Conservation (phyloP, 805 yeast genomes). For the Zygosaccharomyces bailii region DNA sequence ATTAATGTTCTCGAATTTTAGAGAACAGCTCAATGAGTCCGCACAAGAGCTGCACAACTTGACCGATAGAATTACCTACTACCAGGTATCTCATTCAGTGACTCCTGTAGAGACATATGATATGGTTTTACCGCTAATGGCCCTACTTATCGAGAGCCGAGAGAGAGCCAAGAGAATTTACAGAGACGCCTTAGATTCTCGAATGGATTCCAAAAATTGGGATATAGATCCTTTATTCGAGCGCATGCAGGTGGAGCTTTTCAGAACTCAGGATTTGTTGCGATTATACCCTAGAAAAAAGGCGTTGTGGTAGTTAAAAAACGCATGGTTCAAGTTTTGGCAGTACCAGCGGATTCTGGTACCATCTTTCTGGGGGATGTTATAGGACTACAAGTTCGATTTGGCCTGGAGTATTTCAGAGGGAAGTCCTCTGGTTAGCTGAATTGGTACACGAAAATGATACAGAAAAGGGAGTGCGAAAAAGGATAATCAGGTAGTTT, state of each 20-base stretch:
- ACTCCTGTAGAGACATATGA: conserved; percentile 1
- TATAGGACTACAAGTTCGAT: no score
- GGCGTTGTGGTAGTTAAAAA: neutral
- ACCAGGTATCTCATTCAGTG: conserved; percentile 4
- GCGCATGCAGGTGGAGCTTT: conserved; percentile 17
- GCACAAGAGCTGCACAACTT: conserved; percentile 18
- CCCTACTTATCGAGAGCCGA: conserved; percentile 16
- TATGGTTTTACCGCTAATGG: conserved; percentile 18
- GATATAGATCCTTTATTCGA: conserved; percentile 16
- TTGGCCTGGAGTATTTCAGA: no score
- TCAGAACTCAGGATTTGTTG: conserved; percentile 18
- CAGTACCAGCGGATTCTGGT: no score
- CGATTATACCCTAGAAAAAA: conserved; percentile 21
- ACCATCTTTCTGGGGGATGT: no score
- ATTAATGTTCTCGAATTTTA: conserved; percentile 11
- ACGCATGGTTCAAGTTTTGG: no score
- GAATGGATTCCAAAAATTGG: conserved; percentile 14
- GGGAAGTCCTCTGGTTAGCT: no score
- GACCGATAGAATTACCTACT: conserved; percentile 15
- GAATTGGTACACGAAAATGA: no score
- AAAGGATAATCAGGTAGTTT: no score
- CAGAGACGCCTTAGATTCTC: conserved; percentile 15
- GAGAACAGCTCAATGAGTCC: conserved; percentile 10
- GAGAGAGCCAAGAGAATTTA: conserved; percentile 23
- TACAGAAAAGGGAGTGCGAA: no score